Percentiles rank a stretch among this genome's conserved stretches.
Conservation (phyloP, 805 yeast genomes). For the Sugiyamaella chiloensis region DNA sequence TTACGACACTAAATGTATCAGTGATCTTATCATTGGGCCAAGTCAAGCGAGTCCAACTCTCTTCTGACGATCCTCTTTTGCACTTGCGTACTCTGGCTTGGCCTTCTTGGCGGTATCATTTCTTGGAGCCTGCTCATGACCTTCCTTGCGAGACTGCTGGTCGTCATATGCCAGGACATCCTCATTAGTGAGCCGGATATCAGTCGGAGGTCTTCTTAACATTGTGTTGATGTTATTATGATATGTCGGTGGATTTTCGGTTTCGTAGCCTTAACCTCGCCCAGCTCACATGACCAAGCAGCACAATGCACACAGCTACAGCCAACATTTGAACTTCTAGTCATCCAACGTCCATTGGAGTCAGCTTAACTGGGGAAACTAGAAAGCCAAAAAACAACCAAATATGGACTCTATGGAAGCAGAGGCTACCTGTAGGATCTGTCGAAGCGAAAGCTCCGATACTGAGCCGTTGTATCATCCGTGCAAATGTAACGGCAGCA, state of each 20-base stretch:
- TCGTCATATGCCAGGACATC: constrained; percentile 54
- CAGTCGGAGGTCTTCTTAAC: constrained; percentile 65
- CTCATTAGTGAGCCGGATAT: constrained; percentile 59
- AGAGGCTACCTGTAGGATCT: constrained; percentile 74
- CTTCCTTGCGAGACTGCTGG: constrained; percentile 16
- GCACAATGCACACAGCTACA: no score
- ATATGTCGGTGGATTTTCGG: no score
- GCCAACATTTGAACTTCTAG: no score
- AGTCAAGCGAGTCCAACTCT: background rate
- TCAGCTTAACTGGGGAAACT: no score
- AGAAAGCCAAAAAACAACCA: background rate
- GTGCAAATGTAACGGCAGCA: constrained; percentile 91
- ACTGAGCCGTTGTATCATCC: constrained; percentile 85
- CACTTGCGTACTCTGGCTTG: background rate
- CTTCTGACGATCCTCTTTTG: constrained; percentile 5
- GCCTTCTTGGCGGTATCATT: background rate
- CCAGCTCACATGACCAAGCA: constrained; percentile 5
- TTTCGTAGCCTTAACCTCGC: background rate
- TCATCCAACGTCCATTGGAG: no score
- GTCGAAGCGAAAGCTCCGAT: constrained; percentile 83
- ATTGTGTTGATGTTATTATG: no score
- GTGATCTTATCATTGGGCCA: background rate
- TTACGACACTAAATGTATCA: background rate
- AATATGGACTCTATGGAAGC: background rate
- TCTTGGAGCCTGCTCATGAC: background rate